Evolutionary conservation across 225 moss, liverwort and hornwort genomes (phyloP), one percentile per base, ranked within the genome.

Genomic region (Straminergon stramineum): DNA sequence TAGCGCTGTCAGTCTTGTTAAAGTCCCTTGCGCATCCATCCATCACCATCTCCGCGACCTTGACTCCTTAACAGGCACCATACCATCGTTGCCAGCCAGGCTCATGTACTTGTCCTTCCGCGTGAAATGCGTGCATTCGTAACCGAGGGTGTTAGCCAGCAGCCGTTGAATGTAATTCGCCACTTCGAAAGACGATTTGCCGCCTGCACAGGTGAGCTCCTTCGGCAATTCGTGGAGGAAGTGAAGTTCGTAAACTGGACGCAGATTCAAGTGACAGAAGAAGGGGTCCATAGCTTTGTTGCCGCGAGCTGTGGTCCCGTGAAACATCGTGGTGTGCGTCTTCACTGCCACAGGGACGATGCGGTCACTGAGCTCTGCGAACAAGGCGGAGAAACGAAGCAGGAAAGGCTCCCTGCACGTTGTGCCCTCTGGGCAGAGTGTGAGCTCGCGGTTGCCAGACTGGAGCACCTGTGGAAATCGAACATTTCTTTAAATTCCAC

Each of bases 261-360:
- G 86, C 6, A 92, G 94, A 48, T 98, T 96, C 93, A 95, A 92
- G 94, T 96, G 93, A 51, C 94, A 95, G 91, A 95, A 98, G 92
- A 98, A 98, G 1, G 98, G 96, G 67, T 98, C 98, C 96, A 98
- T 95, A 81, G 96, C 98, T 56, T 98, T 98, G 94, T 94, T 97
- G 28, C 98, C 98, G 2, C 97, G 92, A 12, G 97, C 97, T 0
- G 97, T 98, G 48, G 98, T 98, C 23, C 96, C 98, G 45, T 98
- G 98, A 83, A 98, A 98, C 98, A 98, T 97, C 45, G 82, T 89
- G 69, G 93, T 95, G 63, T 94, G 84, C 37, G 94, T 96, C 67
- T 90, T 91, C 89, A 96, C 92, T 4, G 98, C 97, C 22, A 98
- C 97, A 0, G 98, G 98, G 23, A 98, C 86, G 37, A 98, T 97